These are phyloP conservation scores for Penicillium salamii DNA, from an alignment of 495 filamentous ascomycete genomes.

Conservation along the genomic window DNA sequence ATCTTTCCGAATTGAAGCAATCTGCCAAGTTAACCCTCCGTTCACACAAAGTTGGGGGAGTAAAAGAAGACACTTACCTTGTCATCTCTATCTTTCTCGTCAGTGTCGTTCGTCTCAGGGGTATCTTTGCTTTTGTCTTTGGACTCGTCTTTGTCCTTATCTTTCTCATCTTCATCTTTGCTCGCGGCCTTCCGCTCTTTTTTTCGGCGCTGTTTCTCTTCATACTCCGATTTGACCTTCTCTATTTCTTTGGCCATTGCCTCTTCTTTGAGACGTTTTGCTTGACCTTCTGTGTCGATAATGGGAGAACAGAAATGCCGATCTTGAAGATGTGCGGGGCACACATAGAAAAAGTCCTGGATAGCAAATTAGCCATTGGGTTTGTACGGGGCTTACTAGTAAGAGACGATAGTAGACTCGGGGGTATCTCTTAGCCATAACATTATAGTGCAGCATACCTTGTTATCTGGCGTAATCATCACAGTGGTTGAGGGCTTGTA, in stretches of 20 bases:
- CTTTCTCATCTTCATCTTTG: slow-evolving; percentile 47
- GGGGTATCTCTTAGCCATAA: not conserved
- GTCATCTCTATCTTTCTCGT: slow-evolving; percentile 58
- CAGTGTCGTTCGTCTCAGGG: slow-evolving; percentile 14
- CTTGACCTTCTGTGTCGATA: slow-evolving; percentile 70
- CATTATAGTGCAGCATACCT: slow-evolving; percentile 49
- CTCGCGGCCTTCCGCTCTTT: slow-evolving; percentile 28
- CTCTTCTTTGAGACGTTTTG: slow-evolving; percentile 62
- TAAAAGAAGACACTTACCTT: slow-evolving; percentile 34
- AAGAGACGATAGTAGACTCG: not conserved
- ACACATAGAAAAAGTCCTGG: slow-evolving; percentile 94
- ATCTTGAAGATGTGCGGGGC: slow-evolving; percentile 81
- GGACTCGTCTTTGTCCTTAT: slow-evolving; percentile 40
- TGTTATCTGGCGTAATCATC: slow-evolving; percentile 85
- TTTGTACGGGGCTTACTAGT: not conserved
- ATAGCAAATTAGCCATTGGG: not conserved
- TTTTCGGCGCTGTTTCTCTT: slow-evolving; percentile 40
- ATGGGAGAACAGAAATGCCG: slow-evolving; percentile 76
- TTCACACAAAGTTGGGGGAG: not conserved
- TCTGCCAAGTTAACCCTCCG: slow-evolving; percentile 18
- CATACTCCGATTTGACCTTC: slow-evolving; percentile 60
- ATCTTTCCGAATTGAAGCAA: slow-evolving; percentile 36
- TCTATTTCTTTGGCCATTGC: slow-evolving; percentile 70
- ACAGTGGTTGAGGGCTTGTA: slow-evolving; percentile 85
- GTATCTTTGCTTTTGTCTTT: slow-evolving; percentile 40